These are phyloP conservation scores for Nitzschia palea DNA, from an alignment of 108 stramenopile species.

Conservation along the genomic window DNA sequence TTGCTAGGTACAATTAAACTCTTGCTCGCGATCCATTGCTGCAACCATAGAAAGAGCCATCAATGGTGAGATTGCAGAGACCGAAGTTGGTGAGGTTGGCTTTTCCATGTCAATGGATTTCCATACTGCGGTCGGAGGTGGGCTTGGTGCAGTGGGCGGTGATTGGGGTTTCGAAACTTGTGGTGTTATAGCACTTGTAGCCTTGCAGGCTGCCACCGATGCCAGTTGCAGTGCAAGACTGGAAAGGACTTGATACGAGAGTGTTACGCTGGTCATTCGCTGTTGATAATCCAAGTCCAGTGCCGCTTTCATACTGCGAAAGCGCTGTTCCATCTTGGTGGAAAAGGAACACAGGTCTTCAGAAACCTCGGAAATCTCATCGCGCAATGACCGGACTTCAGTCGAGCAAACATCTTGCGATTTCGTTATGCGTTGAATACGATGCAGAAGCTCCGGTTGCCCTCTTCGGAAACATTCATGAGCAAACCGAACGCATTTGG, in stretches of 20 bases:
- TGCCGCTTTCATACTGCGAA: conserved; percentile 14
- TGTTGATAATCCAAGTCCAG: conserved; percentile 28
- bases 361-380: conserved; percentile 13
- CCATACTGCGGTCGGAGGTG: background rate
- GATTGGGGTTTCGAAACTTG: background rate
- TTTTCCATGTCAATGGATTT: background rate
- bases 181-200: background rate
- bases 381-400: conserved; percentile 20
- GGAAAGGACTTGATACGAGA: conserved; percentile 23
- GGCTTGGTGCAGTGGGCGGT: background rate
- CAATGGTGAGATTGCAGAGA: background rate
- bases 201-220: background rate
- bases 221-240: conserved; percentile 1
- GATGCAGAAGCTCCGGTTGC: conserved; percentile 25
- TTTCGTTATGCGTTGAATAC: conserved; percentile 28
- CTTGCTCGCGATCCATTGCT: background rate
- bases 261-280: conserved; percentile 16
- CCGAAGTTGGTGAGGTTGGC: background rate
- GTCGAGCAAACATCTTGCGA: conserved; percentile 19
- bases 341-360: conserved; percentile 11
- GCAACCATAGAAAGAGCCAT: conserved; percentile 16
- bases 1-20: background rate
- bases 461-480: conserved; percentile 27
- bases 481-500: conserved; percentile 16
- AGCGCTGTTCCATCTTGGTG: conserved; percentile 10